These are phyloP conservation scores for Fusarium foetens DNA, from an alignment of 2,329 filamentous ascomycete genomes.

Conservation along the genomic window DNA sequence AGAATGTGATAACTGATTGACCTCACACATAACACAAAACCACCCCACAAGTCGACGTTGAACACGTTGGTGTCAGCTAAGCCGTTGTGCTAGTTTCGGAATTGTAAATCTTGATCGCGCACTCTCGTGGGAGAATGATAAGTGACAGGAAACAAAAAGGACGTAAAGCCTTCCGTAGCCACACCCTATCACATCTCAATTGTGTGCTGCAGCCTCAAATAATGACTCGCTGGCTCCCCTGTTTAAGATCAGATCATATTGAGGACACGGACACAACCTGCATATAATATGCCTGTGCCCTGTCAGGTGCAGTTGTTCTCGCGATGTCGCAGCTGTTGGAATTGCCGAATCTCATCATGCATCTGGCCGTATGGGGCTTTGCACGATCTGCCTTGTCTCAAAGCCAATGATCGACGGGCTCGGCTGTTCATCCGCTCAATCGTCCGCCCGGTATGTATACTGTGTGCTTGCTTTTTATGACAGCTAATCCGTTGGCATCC, in stretches of 20 bases:
- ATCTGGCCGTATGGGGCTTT: background rate
- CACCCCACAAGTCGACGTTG: background rate
- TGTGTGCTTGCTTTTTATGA: background rate
- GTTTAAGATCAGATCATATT: background rate
- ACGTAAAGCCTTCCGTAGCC: background rate
- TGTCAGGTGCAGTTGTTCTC: background rate
- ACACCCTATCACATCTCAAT: background rate
- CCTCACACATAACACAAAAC: background rate
- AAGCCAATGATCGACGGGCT: background rate
- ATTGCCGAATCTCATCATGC: slow-evolving; percentile 4
- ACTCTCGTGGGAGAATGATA: background rate
- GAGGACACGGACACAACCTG: background rate
- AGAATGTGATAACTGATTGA: background rate
- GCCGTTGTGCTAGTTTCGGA: background rate
- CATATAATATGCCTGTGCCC: background rate
- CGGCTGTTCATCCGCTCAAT: background rate
- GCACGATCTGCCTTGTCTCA: background rate
- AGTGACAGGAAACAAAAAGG: background rate
- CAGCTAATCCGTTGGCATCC: background rate
- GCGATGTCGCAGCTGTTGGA: background rate
- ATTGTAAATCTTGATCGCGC: background rate
- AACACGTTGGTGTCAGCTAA: background rate
- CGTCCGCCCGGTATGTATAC: background rate
- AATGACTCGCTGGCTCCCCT: background rate
- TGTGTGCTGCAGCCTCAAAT: background rate